These are phyloP conservation scores for Metarhizium rileyi DNA, from an alignment of 2,329 filamentous ascomycete genomes.

Conservation along the genomic window DNA sequence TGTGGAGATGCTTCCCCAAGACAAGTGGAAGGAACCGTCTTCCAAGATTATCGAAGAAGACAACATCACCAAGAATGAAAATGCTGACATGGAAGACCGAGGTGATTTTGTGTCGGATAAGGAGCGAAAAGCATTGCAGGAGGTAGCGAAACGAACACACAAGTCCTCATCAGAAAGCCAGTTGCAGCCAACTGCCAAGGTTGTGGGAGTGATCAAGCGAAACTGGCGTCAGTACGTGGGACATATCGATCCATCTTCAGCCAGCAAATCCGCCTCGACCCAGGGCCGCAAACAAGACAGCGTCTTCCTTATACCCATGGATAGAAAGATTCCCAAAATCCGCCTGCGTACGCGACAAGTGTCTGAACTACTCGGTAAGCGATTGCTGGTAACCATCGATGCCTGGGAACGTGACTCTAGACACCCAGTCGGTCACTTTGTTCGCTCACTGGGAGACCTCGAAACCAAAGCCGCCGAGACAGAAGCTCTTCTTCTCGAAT, in stretches of 20 bases:
- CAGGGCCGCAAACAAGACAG: constrained; percentile 81
- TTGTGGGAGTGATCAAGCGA: constrained; percentile 86
- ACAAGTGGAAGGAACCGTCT: constrained; percentile 95
- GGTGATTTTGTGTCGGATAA: constrained; percentile 75
- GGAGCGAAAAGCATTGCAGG: constrained; percentile 78
- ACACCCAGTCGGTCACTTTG: constrained; percentile 87
- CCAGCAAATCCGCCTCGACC: constrained; percentile 59
- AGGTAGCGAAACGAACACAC: constrained; percentile 82
- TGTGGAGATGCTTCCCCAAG: constrained; percentile 82
- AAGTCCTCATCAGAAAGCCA: constrained; percentile 64
- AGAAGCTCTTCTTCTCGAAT: constrained; percentile 85
- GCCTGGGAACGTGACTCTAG: constrained; percentile 90
- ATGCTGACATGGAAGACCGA: constrained; percentile 72
- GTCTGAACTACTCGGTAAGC: constrained; percentile 78
- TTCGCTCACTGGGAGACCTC: constrained; percentile 83
- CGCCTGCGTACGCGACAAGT: constrained; percentile 85
- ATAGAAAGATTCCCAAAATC: constrained; percentile 96
- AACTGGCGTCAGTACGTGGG: constrained; percentile 99
- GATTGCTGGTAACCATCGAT: constrained; percentile 87
- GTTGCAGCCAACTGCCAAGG: constrained; percentile 80
- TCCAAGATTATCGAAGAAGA: constrained; percentile 96
- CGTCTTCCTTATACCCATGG: constrained; percentile 95
- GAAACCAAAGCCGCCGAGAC: constrained; percentile 98
- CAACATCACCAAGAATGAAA: constrained; percentile 82
- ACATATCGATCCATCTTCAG: constrained; percentile 81